Base-by-base conservation (phyloP, 768 basidiomycete genomes). In the Agrocybe pediades region DNA sequence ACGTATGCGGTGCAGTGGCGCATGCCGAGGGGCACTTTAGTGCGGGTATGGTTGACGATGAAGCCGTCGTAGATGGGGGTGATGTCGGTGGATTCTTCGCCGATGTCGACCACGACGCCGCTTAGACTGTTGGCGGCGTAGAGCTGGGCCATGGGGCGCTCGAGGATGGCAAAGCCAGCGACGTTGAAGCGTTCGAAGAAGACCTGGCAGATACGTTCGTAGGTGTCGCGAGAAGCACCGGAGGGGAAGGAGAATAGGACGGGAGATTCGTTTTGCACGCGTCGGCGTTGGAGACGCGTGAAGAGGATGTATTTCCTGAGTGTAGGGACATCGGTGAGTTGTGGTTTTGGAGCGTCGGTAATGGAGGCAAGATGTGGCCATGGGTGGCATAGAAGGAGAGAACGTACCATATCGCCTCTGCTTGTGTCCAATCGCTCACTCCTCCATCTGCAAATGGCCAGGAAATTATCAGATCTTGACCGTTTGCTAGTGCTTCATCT, bases 161-260 rank as follows among this genome's bases (percentile, higher is more conserved):
- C 88, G 46, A 94, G 75, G 59, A 95, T 77, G 50, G 82, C 81
- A 58, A 95, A 83, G 15, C 86, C 90, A 8, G 95, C 87, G 23
- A 89, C 87, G 65, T 95, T 94, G 81, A 95, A 91, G 21, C 90
- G 87, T 65, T 96, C 94, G 62, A 97, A 97, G 71, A 95, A 92
- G 33, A 91, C 78, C 63, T 89, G 92, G 61, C 87, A 88, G 61
- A 88, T 80, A 41, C 79, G 79, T 65, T 95, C 90, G 67, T 88
- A 82, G 8, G 83, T 78, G 30, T 75, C 72, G 48, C 88, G 81
- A 21, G 90, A 81, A 19, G 91, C 80, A 25, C 84, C 82, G 0
- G 86, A 71, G 4, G 79, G 72, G 50, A 95, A 76, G 33, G 87
- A 85, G 53, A 95, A 78, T 26, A 95, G 78, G 50, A 92, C 83